These are phyloP conservation scores for Hypoxylon trugodes DNA, from an alignment of 495 filamentous ascomycete genomes.

Conservation along the genomic window DNA sequence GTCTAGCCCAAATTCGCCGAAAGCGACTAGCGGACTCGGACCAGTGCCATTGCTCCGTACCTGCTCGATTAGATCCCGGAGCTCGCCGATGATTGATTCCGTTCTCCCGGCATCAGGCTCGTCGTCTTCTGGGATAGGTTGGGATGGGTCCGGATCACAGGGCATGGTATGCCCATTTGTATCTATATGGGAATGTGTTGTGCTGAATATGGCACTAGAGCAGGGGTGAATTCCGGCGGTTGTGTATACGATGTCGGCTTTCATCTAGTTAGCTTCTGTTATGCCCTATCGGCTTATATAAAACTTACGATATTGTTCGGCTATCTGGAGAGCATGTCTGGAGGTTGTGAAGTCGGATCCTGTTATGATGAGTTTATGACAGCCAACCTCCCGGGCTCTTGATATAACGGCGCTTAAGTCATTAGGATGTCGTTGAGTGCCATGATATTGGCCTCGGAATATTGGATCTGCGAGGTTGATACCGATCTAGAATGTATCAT, in stretches of 20 bases:
- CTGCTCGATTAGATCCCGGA: slow-evolving; percentile 62
- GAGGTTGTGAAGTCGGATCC: slow-evolving; percentile 88
- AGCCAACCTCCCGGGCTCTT: slow-evolving; percentile 78
- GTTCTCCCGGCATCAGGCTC: slow-evolving; percentile 49
- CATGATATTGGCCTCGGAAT: slow-evolving; percentile 84
- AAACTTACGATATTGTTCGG: slow-evolving; percentile 72
- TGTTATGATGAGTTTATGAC: slow-evolving; percentile 89
- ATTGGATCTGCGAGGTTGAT: slow-evolving; percentile 94
- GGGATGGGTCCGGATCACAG: slow-evolving; percentile 52
- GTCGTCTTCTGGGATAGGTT: slow-evolving; percentile 51
- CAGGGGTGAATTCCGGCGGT: slow-evolving; percentile 97
- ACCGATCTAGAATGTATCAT: slow-evolving; percentile 64
- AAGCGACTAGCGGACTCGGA: slow-evolving; percentile 69
- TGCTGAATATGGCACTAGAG: slow-evolving; percentile 70
- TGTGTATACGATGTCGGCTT: slow-evolving; percentile 82
- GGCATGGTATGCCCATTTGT: slow-evolving; percentile 52
- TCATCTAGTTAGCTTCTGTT: slow-evolving; percentile 17
- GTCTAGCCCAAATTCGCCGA: slow-evolving; percentile 95
- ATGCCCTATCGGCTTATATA: neutral
- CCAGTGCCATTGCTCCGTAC: slow-evolving; percentile 53
- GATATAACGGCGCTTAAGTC: slow-evolving; percentile 81
- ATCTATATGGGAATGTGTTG: slow-evolving; percentile 60
- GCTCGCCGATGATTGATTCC: slow-evolving; percentile 61
- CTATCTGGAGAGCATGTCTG: slow-evolving; percentile 74
- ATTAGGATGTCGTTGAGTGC: slow-evolving; percentile 78